Evolutionary conservation across 208 protist species (phyloP).

Genomic region (Phytomonas sp.): DNA sequence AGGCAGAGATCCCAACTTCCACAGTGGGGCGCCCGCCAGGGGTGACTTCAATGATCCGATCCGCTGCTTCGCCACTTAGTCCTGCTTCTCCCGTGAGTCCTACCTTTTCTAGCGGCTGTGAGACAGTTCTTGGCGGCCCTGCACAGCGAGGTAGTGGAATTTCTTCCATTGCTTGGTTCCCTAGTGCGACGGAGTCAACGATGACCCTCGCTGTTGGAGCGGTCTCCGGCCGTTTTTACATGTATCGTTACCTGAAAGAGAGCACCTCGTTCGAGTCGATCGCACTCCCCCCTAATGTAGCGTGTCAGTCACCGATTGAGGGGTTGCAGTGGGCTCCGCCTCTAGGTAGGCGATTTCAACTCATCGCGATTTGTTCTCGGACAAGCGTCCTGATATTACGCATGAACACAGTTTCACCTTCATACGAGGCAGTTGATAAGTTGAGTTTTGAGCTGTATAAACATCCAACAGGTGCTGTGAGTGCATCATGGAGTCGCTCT

Average conservation of each 20-base stretch:
- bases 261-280: constrained; percentile 43
- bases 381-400: constrained; percentile 67
- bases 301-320: constrained; percentile 40
- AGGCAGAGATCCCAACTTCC: neutral
- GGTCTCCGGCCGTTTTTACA: constrained; percentile 65
- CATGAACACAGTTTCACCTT: constrained; percentile 73
- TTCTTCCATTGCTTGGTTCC: constrained; percentile 80
- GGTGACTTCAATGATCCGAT: neutral
- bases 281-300: constrained; percentile 20
- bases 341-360: constrained; percentile 73
- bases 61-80: neutral
- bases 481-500: constrained; percentile 73
- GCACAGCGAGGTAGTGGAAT: constrained; percentile 27
- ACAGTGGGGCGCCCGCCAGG: neutral
- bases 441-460: constrained; percentile 62
- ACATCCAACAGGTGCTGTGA: constrained; percentile 48
- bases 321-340: constrained; percentile 69
- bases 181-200: constrained; percentile 52
- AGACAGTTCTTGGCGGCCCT: neutral
- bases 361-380: constrained; percentile 73
- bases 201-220: constrained; percentile 81
- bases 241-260: constrained; percentile 68
- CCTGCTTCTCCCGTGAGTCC: neutral
- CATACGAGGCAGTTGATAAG: constrained; percentile 23
- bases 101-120: neutral